Conservation (phyloP, 495 filamentous ascomycete genomes). For the Hapsidospora chrysogenum region DNA sequence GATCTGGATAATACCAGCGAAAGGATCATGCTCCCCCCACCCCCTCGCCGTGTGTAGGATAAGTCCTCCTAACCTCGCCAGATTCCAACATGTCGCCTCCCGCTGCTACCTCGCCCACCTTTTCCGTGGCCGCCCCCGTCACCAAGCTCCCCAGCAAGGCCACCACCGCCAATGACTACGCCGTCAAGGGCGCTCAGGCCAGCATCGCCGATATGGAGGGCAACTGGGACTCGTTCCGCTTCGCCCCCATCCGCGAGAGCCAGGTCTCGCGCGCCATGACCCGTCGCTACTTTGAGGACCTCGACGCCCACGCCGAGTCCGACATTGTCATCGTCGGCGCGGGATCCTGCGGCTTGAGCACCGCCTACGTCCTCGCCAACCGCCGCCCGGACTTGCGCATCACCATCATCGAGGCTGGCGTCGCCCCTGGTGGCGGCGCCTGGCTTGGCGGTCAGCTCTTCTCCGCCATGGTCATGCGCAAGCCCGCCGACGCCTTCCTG, state of each 20-base stretch:
- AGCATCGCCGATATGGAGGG: slow-evolving; percentile 42
- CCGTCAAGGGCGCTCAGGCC: slow-evolving; percentile 19
- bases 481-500: slow-evolving; percentile 74
- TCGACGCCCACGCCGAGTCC: slow-evolving; percentile 77
- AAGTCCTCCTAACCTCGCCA: slow-evolving; percentile 19
- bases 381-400: slow-evolving; percentile 80
- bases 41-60: slow-evolving; percentile 10
- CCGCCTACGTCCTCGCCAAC: slow-evolving; percentile 70
- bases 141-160: slow-evolving; percentile 12
- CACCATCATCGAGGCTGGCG: slow-evolving; percentile 74
- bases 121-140: slow-evolving; percentile 9
- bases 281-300: slow-evolving; percentile 74
- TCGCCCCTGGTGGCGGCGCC: slow-evolving; percentile 75
- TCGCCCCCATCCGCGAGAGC: slow-evolving; percentile 74
- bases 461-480: slow-evolving; percentile 85
- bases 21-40: slow-evolving; percentile 73
- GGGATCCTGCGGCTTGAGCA: slow-evolving; percentile 69
- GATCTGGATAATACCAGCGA: slow-evolving; percentile 99
- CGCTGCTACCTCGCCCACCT: slow-evolving; percentile 21
- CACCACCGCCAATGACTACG: slow-evolving; percentile 12
- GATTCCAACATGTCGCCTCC: slow-evolving; percentile 59
- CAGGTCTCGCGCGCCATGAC: slow-evolving; percentile 88
- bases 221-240: slow-evolving; percentile 66
- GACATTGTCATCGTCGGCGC: slow-evolving; percentile 87
- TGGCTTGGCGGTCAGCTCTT: slow-evolving; percentile 91